Conservation (phyloP, 2,329 filamentous ascomycete genomes). For the Penicillium sp. region DNA sequence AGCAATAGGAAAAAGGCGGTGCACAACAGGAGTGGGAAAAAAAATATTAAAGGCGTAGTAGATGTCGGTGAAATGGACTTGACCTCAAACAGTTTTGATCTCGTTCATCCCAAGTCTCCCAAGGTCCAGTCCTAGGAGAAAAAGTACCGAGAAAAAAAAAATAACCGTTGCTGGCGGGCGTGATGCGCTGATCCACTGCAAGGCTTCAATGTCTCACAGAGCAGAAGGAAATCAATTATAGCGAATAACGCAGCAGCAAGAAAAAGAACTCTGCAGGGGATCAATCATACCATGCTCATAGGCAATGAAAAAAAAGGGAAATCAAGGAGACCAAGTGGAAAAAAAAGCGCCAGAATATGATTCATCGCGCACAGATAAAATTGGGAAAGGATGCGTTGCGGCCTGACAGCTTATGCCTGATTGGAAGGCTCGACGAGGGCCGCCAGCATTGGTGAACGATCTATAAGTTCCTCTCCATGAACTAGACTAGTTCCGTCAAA, state of each 20-base stretch:
- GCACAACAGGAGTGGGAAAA: slow-evolving; percentile 9
- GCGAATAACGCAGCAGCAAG: slow-evolving; percentile 16
- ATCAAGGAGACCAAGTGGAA: slow-evolving; percentile 5
- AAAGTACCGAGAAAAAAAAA: slow-evolving; percentile 10
- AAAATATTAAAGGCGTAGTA: background rate
- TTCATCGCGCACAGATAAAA: slow-evolving; percentile 31
- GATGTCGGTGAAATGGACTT: slow-evolving; percentile 25
- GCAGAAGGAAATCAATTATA: background rate
- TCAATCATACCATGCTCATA: slow-evolving; percentile 18
- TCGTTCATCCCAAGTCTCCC: slow-evolving; percentile 7
- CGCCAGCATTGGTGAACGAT: background rate
- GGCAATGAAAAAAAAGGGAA: background rate
- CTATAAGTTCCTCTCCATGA: background rate
- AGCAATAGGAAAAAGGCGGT: slow-evolving; percentile 26
- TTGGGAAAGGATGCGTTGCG: slow-evolving; percentile 30
- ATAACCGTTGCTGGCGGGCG: slow-evolving; percentile 13
- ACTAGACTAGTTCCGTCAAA: background rate
- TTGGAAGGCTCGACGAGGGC: slow-evolving; percentile 22
- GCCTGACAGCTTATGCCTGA: slow-evolving; percentile 34
- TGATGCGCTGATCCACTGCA: slow-evolving; percentile 30
- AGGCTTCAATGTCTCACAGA: slow-evolving; percentile 29
- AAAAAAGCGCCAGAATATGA: slow-evolving; percentile 16
- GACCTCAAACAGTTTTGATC: slow-evolving; percentile 6
- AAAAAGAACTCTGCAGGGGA: slow-evolving; percentile 31
- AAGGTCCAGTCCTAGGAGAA: slow-evolving; percentile 16